Base-by-base conservation (phyloP, 2,329 filamentous ascomycete genomes). In the Fusarium chuoi region DNA sequence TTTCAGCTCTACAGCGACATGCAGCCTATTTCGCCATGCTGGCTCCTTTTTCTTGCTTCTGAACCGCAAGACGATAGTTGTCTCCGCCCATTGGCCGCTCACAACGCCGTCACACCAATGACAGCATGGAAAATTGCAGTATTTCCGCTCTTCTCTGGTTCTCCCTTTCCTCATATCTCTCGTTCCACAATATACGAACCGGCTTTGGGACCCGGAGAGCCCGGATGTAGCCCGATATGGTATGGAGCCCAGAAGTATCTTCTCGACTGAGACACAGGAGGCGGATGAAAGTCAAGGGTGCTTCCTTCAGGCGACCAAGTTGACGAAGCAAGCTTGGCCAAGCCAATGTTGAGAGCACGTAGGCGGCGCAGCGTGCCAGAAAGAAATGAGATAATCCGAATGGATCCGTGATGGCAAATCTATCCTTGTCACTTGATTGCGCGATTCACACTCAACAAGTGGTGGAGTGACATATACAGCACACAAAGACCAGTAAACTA, bases 1-100 rank as follows among this genome's bases (percentile, higher is more conserved):
- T 57, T 71, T 38, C 63, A 68, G 63, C 56, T 51, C 28, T 36
- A 49, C 22, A 55, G 49, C 18, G 52, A 28, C 17, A 49, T 57
- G 26, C 39, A 38, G 17, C 12, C 18, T 8, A 38, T 57, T 24
- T 61, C 28, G 49, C 42, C 49, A 67, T 62, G 52, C 30, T 33
- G 45, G 41, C 49, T 45, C 8, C 20, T 14, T 9, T 33, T 33
- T 20, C 52, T 1, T 24, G 36, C 26, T 35, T 57, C 42, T 41
- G 17, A 44, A 46, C 10, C 1, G 39, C 39, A 39, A 46, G n/a
- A 45, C 17, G 7, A 42, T 14, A 41, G 44, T n/a, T 14, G 35
- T 39, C 61, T 63, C 61, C 70, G 46, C 61, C 49, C 12, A 1
- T n/a, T 52, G 44, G 30, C 52, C 61, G 51, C 54, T 30, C 36